These are phyloP conservation scores for Daedalea quercina DNA, from an alignment of 768 basidiomycete genomes.

Conservation along the genomic window DNA sequence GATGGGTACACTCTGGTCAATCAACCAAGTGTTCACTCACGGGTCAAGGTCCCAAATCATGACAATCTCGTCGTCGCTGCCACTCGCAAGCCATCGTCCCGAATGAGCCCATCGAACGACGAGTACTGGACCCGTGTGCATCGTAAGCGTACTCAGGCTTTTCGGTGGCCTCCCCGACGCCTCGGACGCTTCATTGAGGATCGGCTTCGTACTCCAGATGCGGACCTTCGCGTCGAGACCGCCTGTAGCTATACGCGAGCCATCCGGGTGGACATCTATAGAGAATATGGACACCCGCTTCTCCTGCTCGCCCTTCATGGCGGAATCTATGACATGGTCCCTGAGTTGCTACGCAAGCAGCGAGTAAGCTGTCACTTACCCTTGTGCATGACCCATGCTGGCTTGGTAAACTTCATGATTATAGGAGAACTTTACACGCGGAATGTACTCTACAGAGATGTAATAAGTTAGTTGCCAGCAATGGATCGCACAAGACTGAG, in stretches of 20 bases:
- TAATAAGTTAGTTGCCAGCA: background rate
- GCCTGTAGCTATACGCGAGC: slow-evolving; percentile 94
- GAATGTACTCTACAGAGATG: background rate
- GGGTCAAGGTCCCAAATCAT: slow-evolving; percentile 98
- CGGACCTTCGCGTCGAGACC: slow-evolving; percentile 94
- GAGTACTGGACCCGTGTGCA: slow-evolving; percentile 92
- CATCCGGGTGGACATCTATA: slow-evolving; percentile 91
- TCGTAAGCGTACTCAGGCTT: slow-evolving; percentile 81
- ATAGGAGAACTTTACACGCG: background rate
- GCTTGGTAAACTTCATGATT: slow-evolving; percentile 81
- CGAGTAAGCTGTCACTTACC: slow-evolving; percentile 35
- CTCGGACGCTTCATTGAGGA: slow-evolving; percentile 69
- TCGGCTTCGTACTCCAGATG: slow-evolving; percentile 96
- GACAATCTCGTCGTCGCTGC: slow-evolving; percentile 91
- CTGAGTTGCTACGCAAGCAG: background rate
- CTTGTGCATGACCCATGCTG: slow-evolving; percentile 81
- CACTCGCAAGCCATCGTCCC: slow-evolving; percentile 90
- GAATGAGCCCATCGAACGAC: slow-evolving; percentile 92
- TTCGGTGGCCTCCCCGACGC: slow-evolving; percentile 71
- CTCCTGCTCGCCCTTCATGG: slow-evolving; percentile 53
- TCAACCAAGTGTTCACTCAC: slow-evolving; percentile 41
- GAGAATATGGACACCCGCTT: slow-evolving; percentile 87
- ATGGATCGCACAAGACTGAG: background rate
- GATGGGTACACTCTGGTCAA: too few species aligned
- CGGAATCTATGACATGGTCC: slow-evolving; percentile 25